Evolutionary conservation across 768 basidiomycete species (phyloP).

Genomic region (Pleurotus tuber-regium): DNA sequence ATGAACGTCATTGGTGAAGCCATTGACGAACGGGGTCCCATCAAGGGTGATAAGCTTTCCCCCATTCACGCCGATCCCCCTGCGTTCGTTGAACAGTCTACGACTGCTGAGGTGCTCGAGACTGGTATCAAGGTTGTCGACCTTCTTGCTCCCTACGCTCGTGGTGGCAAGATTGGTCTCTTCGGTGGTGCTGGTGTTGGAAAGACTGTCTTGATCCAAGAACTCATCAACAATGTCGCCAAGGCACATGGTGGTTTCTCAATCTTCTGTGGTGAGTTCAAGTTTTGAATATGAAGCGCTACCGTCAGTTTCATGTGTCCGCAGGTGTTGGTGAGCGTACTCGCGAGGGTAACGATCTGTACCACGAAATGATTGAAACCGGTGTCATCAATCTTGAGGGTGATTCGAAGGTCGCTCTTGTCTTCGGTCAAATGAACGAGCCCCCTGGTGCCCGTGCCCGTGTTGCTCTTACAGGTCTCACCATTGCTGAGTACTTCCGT

Average conservation of each 20-base stretch:
- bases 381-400: slow-evolving; percentile 99
- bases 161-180: slow-evolving; percentile 99
- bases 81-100: slow-evolving; percentile 97
- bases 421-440: slow-evolving; percentile 99
- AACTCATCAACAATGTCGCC: slow-evolving; percentile 99
- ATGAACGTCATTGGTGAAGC: slow-evolving; percentile 99
- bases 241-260: slow-evolving; percentile 99
- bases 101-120: slow-evolving; percentile 97
- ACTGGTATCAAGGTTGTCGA: slow-evolving; percentile 99
- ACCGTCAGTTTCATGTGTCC: too few species aligned
- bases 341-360: slow-evolving; percentile 99
- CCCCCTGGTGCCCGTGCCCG: slow-evolving; percentile 99
- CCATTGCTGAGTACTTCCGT: slow-evolving; percentile 99
- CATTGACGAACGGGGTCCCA: slow-evolving; percentile 99
- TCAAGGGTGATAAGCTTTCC: slow-evolving; percentile 87
- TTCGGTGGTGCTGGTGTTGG: slow-evolving; percentile 99
- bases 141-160: slow-evolving; percentile 97
- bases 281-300: not conserved
- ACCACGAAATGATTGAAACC: slow-evolving; percentile 99
- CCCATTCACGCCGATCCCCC: slow-evolving; percentile 99
- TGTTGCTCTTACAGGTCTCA: slow-evolving; percentile 98
- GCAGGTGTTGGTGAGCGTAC: slow-evolving; percentile 99
- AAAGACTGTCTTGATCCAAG: slow-evolving; percentile 99
- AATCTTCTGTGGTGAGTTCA: slow-evolving; percentile 85
- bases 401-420: slow-evolving; percentile 99